Conservation (phyloP, 768 basidiomycete species). For the Auriscalpium vulgare region DNA sequence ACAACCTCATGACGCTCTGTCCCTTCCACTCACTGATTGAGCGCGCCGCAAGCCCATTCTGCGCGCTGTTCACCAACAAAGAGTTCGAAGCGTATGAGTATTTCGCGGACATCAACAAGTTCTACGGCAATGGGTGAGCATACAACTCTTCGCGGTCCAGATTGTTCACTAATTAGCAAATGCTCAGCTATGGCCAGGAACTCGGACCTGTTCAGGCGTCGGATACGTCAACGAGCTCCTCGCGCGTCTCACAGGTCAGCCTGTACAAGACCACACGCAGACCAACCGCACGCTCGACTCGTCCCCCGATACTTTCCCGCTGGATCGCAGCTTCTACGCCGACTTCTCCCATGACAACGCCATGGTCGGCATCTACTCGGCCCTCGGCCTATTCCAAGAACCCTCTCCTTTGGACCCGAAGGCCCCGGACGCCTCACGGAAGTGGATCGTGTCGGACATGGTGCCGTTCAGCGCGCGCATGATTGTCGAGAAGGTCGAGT, state of each 20-base stretch:
- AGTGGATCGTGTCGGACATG: slow-evolving; percentile 51
- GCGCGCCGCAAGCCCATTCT: slow-evolving; percentile 53
- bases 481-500: slow-evolving; percentile 63
- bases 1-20: slow-evolving; percentile 63
- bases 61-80: slow-evolving; percentile 52
- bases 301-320: slow-evolving; percentile 61
- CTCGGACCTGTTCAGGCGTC: slow-evolving; percentile 76
- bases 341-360: slow-evolving; percentile 87
- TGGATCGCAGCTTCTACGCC: slow-evolving; percentile 54
- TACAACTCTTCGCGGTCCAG: background rate
- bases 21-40: slow-evolving; percentile 69
- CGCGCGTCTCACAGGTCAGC: slow-evolving; percentile 59
- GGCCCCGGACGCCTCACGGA: slow-evolving; percentile 15
- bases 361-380: slow-evolving; percentile 68
- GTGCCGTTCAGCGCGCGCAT: slow-evolving; percentile 73
- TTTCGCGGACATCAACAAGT: slow-evolving; percentile 66
- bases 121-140: slow-evolving; percentile 64
- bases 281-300: slow-evolving; percentile 69
- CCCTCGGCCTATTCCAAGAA: slow-evolving; percentile 39
- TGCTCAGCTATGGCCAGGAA: slow-evolving; percentile 50
- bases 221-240: slow-evolving; percentile 89
- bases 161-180: background rate
- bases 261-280: slow-evolving; percentile 63
- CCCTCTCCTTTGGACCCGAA: slow-evolving; percentile 17
- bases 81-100: slow-evolving; percentile 70